Conservation (phyloP, 441 rosid species). For the Gossypium aridum region DNA sequence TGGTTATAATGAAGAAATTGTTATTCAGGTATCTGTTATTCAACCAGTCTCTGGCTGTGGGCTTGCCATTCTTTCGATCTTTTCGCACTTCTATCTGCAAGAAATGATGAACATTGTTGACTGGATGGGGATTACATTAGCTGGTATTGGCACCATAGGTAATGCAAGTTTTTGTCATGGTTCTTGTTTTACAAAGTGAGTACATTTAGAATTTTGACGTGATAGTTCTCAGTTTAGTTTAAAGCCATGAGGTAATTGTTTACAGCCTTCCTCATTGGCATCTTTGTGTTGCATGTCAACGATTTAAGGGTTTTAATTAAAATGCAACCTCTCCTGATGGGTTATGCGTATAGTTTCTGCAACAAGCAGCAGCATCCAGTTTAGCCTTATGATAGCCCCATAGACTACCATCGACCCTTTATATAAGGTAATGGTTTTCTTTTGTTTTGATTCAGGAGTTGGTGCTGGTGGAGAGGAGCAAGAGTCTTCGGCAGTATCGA, state of each 20-base stretch:
- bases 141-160: slow-evolving; percentile 98
- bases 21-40: slow-evolving; percentile 78
- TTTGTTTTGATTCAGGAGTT: slow-evolving; percentile 54
- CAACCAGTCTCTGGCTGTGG: slow-evolving; percentile 99
- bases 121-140: slow-evolving; percentile 91
- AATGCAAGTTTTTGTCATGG: slow-evolving; percentile 22
- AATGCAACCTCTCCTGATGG: background rate
- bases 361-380: background rate
- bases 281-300: background rate
- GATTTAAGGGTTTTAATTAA: background rate
- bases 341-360: background rate
- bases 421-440: background rate
- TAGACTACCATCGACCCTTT: background rate
- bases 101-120: slow-evolving; percentile 90
- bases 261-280: background rate
- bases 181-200: background rate
- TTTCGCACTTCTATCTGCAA: slow-evolving; percentile 92
- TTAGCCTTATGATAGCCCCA: slow-evolving; percentile 1
- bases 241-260: background rate
- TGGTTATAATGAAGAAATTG: slow-evolving; percentile 5
- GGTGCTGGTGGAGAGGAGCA: slow-evolving; percentile 99
- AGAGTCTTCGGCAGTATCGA: slow-evolving; percentile 62
- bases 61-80: slow-evolving; percentile 83
- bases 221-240: background rate
- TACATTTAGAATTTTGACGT: background rate